phyloP scores from a whole-genome alignment of 768 basidiomycete genomes.

The Clathrus columnatus region DNA sequence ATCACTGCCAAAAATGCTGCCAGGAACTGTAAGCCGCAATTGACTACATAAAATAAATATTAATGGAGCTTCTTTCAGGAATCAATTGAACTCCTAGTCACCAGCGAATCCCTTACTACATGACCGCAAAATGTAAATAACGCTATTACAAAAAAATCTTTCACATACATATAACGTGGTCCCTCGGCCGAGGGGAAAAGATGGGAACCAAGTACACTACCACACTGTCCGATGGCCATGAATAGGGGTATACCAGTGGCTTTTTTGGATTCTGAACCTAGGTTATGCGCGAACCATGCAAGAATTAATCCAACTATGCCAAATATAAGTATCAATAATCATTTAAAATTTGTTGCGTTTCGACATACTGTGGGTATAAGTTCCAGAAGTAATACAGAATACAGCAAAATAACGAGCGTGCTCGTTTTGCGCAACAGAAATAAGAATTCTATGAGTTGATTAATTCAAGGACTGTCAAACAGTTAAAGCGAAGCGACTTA shows the following conservation, averaged over 20 bases:
- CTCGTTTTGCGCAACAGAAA: slow-evolving; percentile 42
- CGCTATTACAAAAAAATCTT: not conserved
- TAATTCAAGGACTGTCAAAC: not conserved
- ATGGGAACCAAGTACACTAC: slow-evolving; percentile 68
- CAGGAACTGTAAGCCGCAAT: slow-evolving; percentile 44
- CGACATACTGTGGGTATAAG: slow-evolving; percentile 40
- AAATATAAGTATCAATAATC: not conserved
- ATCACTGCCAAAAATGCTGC: slow-evolving; percentile 42
- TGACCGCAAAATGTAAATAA: not conserved
- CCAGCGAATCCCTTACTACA: slow-evolving; percentile 55
- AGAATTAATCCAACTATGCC: slow-evolving; percentile 58
- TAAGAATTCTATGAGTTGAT: slow-evolving; percentile 37
- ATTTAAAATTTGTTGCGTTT: no score
- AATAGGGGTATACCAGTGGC: slow-evolving; percentile 71
- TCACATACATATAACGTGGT: slow-evolving; percentile 53
- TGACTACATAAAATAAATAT: slow-evolving; percentile 23
- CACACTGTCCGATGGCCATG: slow-evolving; percentile 74
- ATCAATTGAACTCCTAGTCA: slow-evolving; percentile 21
- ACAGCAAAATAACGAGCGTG: slow-evolving; percentile 70
- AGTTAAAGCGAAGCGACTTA: slow-evolving; percentile 22
- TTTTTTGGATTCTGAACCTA: slow-evolving; percentile 70
- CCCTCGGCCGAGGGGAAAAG: slow-evolving; percentile 57
- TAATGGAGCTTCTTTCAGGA: not conserved
- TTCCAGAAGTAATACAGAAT: slow-evolving; percentile 69
- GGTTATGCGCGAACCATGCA: slow-evolving; percentile 73